Evolutionary conservation across 345 rosid species (phyloP).

Genomic region (Eucalyptus sp.): DNA sequence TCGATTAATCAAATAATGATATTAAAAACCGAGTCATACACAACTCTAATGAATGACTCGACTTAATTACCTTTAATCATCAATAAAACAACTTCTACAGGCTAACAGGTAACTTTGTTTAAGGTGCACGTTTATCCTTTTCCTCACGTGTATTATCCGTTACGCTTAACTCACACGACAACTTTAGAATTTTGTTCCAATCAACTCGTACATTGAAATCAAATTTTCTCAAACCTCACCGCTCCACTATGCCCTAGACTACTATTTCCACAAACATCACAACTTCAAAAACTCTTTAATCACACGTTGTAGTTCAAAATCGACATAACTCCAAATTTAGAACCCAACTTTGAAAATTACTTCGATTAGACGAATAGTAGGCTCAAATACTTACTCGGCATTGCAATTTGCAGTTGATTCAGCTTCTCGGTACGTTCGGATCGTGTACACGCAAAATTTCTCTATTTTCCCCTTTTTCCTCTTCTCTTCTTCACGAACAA

Average conservation of each 20-base stretch:
- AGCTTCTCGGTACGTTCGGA: background rate
- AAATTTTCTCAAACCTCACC: background rate
- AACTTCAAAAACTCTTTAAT: background rate
- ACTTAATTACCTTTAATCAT: too few relatives aligned
- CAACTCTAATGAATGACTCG: too few relatives aligned
- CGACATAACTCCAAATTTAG: background rate
- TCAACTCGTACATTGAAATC: too few relatives aligned
- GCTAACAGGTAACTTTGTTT: too few relatives aligned
- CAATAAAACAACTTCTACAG: too few relatives aligned
- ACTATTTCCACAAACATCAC: background rate
- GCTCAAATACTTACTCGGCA: background rate
- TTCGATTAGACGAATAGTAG: background rate
- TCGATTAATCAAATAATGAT: too few relatives aligned
- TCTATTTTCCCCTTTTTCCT: background rate
- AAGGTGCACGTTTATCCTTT: too few relatives aligned
- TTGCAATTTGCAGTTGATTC: background rate
- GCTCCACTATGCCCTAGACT: background rate
- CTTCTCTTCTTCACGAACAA: background rate
- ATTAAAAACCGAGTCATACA: too few relatives aligned
- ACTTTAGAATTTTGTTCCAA: background rate
- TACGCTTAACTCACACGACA: too few relatives aligned
- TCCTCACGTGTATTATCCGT: too few relatives aligned
- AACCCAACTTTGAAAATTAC: background rate
- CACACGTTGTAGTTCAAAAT: background rate
- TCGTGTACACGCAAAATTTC: background rate